Evolutionary conservation across 2,329 filamentous ascomycete genomes (phyloP).

Genomic region (Exophiala sp.): DNA sequence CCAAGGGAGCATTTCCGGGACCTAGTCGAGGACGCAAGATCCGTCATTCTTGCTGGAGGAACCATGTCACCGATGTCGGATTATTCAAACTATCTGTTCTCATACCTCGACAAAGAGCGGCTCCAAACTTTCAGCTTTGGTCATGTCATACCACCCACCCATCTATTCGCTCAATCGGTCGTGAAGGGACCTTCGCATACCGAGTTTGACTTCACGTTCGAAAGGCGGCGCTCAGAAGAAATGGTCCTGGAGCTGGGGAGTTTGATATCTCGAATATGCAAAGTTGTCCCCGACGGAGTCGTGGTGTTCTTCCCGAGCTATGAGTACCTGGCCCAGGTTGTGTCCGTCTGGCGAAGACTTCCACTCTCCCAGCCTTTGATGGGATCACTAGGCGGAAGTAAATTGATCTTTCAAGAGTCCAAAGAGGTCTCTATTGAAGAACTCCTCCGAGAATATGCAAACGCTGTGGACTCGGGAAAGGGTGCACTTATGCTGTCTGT

Average conservation of each 20-base stretch:
- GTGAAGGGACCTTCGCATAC: slow-evolving; percentile 43
- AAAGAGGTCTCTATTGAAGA: slow-evolving; percentile 54
- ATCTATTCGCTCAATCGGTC: slow-evolving; percentile 72
- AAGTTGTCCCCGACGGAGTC: slow-evolving; percentile 75
- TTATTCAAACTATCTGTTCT: slow-evolving; percentile 80
- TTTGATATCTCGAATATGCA: slow-evolving; percentile 64
- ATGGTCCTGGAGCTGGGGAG: slow-evolving; percentile 71
- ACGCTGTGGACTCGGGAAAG: slow-evolving; percentile 55
- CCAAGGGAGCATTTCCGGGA: slow-evolving; percentile 87
- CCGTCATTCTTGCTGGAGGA: slow-evolving; percentile 85
- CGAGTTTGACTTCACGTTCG: slow-evolving; percentile 82
- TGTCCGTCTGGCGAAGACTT: slow-evolving; percentile 54
- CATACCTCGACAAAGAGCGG: slow-evolving; percentile 57
- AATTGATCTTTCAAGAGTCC: slow-evolving; percentile 55
- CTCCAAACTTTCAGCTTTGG: slow-evolving; percentile 84
- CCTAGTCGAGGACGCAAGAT: slow-evolving; percentile 74
- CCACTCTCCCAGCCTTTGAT: slow-evolving; percentile 19
- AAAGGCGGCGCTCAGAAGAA: slow-evolving; percentile 60
- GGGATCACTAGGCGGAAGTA: slow-evolving; percentile 40
- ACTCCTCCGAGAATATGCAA: slow-evolving; percentile 65
- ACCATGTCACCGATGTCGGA: slow-evolving; percentile 98
- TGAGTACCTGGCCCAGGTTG: slow-evolving; percentile 73
- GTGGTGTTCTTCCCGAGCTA: slow-evolving; percentile 97
- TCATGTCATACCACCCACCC: slow-evolving; percentile 81
- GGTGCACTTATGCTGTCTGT: slow-evolving; percentile 84